Evolutionary conservation across 495 filamentous ascomycete genomes (phyloP).

Genomic region (Neurospora africana): DNA sequence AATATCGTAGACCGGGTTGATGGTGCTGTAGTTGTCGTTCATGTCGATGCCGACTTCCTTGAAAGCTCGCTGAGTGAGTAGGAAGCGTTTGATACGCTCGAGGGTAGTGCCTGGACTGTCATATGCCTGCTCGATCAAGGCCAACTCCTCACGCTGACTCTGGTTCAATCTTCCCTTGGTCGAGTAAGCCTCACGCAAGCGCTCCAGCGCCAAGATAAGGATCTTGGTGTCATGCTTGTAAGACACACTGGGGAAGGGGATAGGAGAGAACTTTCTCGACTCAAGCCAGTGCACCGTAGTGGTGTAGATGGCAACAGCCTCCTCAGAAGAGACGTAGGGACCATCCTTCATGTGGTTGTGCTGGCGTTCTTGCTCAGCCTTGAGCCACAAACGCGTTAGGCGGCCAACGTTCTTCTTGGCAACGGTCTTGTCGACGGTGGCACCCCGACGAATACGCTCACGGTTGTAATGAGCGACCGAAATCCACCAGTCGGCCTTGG

Average conservation of each 20-base stretch:
- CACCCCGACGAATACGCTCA: constrained; percentile 89
- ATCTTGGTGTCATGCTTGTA: constrained; percentile 99
- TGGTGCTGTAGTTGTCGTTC: constrained; percentile 99
- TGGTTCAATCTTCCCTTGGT: constrained; percentile 97
- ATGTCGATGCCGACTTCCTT: constrained; percentile 99
- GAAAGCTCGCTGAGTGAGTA: constrained; percentile 94
- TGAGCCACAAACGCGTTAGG: constrained; percentile 91
- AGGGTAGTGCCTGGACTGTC: constrained; percentile 95
- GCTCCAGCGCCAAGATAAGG: constrained; percentile 88
- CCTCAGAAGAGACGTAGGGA: constrained; percentile 95
- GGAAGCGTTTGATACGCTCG: constrained; percentile 93
- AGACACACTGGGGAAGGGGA: constrained; percentile 96
- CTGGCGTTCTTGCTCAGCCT: constrained; percentile 95
- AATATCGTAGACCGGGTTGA: constrained; percentile 98
- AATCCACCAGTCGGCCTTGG: constrained; percentile 99
- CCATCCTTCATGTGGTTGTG: constrained; percentile 99
- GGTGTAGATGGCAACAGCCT: constrained; percentile 97
- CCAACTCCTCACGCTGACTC: constrained; percentile 93
- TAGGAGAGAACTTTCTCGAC: constrained; percentile 94
- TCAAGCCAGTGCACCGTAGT: constrained; percentile 99
- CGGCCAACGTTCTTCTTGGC: constrained; percentile 98
- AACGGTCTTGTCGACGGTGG: constrained; percentile 97
- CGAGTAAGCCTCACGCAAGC: constrained; percentile 90
- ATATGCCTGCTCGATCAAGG: constrained; percentile 96
- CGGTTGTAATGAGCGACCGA: constrained; percentile 98